Evolutionary conservation across 495 filamentous ascomycete species (phyloP).

Genomic region (Mycothermus thermophilus): DNA sequence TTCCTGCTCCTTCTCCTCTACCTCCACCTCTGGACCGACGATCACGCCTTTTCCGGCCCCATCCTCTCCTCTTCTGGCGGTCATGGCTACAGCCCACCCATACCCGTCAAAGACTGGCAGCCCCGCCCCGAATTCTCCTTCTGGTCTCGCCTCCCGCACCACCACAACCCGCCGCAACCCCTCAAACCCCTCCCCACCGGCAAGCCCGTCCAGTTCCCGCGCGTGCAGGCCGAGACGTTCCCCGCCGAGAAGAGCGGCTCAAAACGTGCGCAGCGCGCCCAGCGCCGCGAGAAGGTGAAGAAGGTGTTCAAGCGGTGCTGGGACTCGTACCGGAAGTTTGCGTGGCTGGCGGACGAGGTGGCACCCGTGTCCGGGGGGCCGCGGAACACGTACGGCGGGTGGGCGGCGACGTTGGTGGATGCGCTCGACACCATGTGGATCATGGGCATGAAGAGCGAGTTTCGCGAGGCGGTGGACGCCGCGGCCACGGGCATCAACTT

Average conservation of each 20-base stretch:
- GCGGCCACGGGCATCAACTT: slow-evolving; percentile 61
- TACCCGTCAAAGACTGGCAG: background rate
- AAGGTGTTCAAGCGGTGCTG: slow-evolving; percentile 54
- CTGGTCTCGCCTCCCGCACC: background rate
- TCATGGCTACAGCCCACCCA: too few species aligned
- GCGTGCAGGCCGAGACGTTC: background rate
- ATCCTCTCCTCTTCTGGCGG: too few species aligned
- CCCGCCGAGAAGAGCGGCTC: background rate
- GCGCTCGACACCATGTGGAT: slow-evolving; percentile 81
- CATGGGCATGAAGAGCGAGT: slow-evolving; percentile 72
- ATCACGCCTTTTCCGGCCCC: too few species aligned
- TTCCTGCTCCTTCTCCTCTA: too few species aligned
- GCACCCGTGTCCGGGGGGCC: slow-evolving; percentile 40
- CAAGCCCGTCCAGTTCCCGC: background rate
- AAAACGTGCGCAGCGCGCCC: slow-evolving; percentile 1
- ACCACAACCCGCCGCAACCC: background rate
- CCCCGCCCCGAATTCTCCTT: background rate
- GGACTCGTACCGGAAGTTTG: slow-evolving; percentile 55
- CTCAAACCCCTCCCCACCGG: slow-evolving; percentile 3
- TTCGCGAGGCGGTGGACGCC: slow-evolving; percentile 55
- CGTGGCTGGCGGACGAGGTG: slow-evolving; percentile 62
- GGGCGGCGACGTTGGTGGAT: slow-evolving; percentile 80
- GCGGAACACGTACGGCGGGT: slow-evolving; percentile 52
- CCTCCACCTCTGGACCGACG: too few species aligned
- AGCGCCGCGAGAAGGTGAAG: slow-evolving; percentile 32